These are phyloP conservation scores for Tetrahymena borealis DNA, from an alignment of 73 alveolate genomes.

Conservation along the genomic window DNA sequence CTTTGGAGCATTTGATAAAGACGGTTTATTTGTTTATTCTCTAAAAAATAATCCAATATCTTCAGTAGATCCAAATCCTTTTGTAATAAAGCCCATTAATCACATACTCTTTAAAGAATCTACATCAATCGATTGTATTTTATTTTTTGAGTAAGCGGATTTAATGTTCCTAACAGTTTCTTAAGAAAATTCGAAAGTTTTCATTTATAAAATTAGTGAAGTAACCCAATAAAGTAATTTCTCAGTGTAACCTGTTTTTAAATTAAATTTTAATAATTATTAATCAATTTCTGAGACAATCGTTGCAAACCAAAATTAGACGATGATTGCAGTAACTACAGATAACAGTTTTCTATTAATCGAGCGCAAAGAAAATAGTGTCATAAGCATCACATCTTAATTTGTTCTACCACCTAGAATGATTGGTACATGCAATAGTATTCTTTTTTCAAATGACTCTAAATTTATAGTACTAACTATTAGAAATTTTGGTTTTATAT, in stretches of 20 bases:
- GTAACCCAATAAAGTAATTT: not conserved
- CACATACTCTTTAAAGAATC: not conserved
- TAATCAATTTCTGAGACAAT: not conserved
- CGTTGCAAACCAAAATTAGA: not conserved
- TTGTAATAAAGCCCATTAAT: not conserved
- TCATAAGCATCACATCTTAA: not conserved
- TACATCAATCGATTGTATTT: not conserved
- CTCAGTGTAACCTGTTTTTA: not conserved
- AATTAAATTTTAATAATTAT: not conserved
- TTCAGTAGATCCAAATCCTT: not conserved
- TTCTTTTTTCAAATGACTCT: not conserved
- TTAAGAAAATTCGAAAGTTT: not conserved
- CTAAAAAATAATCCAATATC: not conserved
- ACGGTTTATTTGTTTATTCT: not conserved
- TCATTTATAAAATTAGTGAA: not conserved
- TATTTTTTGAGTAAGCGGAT: not conserved
- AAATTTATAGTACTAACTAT: not conserved
- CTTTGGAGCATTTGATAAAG: not conserved
- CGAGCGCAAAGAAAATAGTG: not conserved
- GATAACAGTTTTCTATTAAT: not conserved
- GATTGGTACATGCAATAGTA: not conserved
- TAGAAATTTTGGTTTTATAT: not conserved
- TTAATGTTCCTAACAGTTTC: not conserved
- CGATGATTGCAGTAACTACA: not conserved
- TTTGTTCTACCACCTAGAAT: not conserved